phyloP scores from a whole-genome alignment of 73 alveolate species.

The Paramecium sonneborni region DNA sequence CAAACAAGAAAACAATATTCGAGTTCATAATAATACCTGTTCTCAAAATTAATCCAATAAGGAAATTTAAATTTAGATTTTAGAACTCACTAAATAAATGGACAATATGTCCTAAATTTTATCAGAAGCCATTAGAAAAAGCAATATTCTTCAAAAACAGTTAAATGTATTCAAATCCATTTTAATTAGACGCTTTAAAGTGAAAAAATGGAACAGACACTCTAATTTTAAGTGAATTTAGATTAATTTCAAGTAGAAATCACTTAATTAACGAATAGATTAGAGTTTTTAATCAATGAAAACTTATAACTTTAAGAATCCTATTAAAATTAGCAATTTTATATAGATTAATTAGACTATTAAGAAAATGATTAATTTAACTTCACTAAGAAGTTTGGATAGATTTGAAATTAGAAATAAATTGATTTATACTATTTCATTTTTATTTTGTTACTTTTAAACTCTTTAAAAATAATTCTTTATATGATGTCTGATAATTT shows the following conservation, averaged over 20 bases:
- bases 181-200: background rate
- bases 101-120: background rate
- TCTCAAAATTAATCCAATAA: background rate
- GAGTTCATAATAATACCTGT: background rate
- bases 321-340: background rate
- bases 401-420: background rate
- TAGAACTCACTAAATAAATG: background rate
- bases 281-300: background rate
- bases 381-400: background rate
- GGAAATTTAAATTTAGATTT: background rate
- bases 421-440: background rate
- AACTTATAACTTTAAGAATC: background rate
- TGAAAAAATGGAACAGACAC: background rate
- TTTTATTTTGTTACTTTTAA: background rate
- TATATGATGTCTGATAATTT: constrained; percentile 24
- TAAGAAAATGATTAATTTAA: background rate
- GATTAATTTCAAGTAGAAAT: background rate
- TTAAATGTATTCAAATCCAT: background rate
- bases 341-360: background rate
- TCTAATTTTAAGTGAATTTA: background rate
- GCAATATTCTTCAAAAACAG: background rate
- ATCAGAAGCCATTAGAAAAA: background rate
- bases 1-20: background rate
- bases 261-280: background rate
- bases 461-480: constrained; percentile 52